A percentile compares a stretch with the other conserved stretches of the same genome.
These are phyloP conservation scores for Aspergillus bridgeri DNA, from an alignment of 495 filamentous ascomycete species.

Conservation along the genomic window DNA sequence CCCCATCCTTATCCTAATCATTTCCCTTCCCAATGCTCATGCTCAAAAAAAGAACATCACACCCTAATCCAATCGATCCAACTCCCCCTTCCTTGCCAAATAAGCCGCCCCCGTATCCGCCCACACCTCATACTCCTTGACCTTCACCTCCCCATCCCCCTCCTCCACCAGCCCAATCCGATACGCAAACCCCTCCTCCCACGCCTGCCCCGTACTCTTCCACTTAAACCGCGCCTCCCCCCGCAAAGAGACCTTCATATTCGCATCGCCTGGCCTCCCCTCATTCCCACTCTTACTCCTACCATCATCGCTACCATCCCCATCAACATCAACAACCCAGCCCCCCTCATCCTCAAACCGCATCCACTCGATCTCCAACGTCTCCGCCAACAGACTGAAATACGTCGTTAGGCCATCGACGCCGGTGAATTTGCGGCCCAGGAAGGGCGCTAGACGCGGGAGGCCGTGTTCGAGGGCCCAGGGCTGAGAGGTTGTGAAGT, in stretches of 20 bases:
- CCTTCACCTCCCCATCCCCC: conserved; percentile 36
- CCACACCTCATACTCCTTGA: conserved; percentile 57
- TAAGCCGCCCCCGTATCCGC: conserved; percentile 63
- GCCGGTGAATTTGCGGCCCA: conserved; percentile 54
- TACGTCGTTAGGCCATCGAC: conserved; percentile 44
- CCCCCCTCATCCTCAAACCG: conserved; percentile 41
- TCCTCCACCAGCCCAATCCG: conserved; percentile 42
- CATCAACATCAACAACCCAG: conserved; percentile 47
- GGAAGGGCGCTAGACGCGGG: conserved; percentile 57
- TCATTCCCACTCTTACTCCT: too few species aligned
- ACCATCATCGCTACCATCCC: too few species aligned
- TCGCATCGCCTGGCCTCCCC: not conserved
- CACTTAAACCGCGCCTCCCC: conserved; percentile 51
- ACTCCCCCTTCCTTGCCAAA: conserved; percentile 49
- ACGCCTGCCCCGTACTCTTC: conserved; percentile 47
- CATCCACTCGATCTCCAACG: conserved; percentile 47
- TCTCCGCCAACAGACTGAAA: conserved; percentile 40
- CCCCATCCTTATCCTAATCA: too few species aligned
- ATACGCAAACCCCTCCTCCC: conserved; percentile 60
- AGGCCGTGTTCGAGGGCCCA: conserved; percentile 56
- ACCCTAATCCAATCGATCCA: conserved; percentile 20
- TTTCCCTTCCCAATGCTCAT: too few species aligned
- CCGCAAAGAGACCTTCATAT: conserved; percentile 43
- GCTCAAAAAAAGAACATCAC: conserved; percentile 1
- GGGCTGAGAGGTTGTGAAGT: conserved; percentile 48